Percentiles rank a stretch among this genome's conserved stretches.
phyloP scores from a whole-genome alignment of 2,329 filamentous ascomycete genomes.

The Chaetomiaceae sp. region DNA sequence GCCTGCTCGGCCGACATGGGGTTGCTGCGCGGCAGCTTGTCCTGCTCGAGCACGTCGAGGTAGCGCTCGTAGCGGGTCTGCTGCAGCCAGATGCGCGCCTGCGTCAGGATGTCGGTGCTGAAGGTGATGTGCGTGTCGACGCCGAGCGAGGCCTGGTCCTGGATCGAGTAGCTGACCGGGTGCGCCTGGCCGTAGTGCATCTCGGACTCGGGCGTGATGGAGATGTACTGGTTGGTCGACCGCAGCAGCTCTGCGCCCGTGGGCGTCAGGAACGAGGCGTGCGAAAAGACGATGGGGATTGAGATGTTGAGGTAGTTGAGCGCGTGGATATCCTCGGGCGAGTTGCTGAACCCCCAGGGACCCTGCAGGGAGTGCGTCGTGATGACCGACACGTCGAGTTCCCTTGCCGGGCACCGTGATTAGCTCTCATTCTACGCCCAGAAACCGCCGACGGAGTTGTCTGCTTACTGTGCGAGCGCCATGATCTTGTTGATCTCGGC shows the following conservation, averaged over 20 bases:
- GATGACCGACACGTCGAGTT: conserved; percentile 40
- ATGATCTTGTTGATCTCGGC: conserved; percentile 31
- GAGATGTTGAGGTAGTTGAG: conserved; percentile 39
- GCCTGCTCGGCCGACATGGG: conserved; percentile 52
- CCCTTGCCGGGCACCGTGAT: conserved; percentile 15
- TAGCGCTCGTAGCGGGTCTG: conserved; percentile 37
- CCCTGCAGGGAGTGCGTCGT: conserved; percentile 42
- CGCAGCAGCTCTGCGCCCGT: conserved; percentile 40
- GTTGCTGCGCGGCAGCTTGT: conserved; percentile 41
- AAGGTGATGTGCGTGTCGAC: conserved; percentile 52
- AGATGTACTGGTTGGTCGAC: conserved; percentile 47
- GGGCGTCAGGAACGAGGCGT: conserved; percentile 42
- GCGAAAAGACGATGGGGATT: conserved; percentile 49
- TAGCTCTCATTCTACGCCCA: neutral
- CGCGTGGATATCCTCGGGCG: conserved; percentile 35
- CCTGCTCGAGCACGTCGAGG: conserved; percentile 34
- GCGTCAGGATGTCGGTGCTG: conserved; percentile 45
- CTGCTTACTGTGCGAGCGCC: conserved; percentile 31
- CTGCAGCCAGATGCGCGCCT: conserved; percentile 53
- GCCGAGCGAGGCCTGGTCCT: conserved; percentile 49
- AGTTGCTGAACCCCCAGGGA: conserved; percentile 36
- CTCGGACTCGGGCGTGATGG: conserved; percentile 55
- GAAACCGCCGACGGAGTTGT: neutral
- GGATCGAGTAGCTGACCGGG: conserved; percentile 37
- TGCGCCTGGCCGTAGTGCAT: conserved; percentile 55